A percentile compares a stretch with the other conserved stretches of the same genome.
Conservation (phyloP, 1,139 yeast genomes). For the Hanseniaspora uvarum region DNA sequence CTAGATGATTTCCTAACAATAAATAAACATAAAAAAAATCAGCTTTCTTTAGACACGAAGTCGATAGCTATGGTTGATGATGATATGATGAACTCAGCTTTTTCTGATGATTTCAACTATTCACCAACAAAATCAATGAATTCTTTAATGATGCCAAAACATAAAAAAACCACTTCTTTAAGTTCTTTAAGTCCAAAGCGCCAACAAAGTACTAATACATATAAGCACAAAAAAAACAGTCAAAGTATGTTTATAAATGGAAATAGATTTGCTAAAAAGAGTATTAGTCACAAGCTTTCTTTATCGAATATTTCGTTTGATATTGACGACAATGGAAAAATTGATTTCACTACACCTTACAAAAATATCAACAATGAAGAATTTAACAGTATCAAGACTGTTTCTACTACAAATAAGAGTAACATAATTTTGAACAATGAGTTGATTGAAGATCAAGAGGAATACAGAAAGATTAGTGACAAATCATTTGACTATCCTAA, state of each 20-base stretch:
- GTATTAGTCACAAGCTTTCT: slow-evolving; percentile 1
- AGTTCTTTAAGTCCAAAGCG: slow-evolving; percentile 9
- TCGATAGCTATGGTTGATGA: slow-evolving; percentile 26
- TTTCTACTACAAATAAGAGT: background rate
- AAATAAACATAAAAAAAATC: slow-evolving; percentile 21
- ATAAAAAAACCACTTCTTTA: background rate
- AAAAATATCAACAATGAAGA: slow-evolving; percentile 9
- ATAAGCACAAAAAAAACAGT: background rate
- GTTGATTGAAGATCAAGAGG: slow-evolving; percentile 2
- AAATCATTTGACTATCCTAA: slow-evolving; percentile 23
- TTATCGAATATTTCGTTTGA: slow-evolving; percentile 15
- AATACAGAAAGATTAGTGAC: slow-evolving; percentile 12
- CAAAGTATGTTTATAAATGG: background rate
- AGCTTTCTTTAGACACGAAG: slow-evolving; percentile 27
- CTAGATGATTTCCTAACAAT: slow-evolving; percentile 11
- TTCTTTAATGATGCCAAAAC: slow-evolving; percentile 16
- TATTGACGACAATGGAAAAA: slow-evolving; percentile 13
- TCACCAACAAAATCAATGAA: slow-evolving; percentile 25
- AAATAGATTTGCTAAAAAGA: background rate
- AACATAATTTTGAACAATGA: background rate
- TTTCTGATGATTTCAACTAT: slow-evolving; percentile 27
- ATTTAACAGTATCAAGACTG: slow-evolving; percentile 12
- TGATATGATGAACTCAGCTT: slow-evolving; percentile 24
- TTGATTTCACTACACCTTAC: slow-evolving; percentile 15
- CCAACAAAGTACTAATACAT: background rate